Base-by-base conservation (phyloP, 352 stramenopile species). In the Globisporangium nagaii region DNA sequence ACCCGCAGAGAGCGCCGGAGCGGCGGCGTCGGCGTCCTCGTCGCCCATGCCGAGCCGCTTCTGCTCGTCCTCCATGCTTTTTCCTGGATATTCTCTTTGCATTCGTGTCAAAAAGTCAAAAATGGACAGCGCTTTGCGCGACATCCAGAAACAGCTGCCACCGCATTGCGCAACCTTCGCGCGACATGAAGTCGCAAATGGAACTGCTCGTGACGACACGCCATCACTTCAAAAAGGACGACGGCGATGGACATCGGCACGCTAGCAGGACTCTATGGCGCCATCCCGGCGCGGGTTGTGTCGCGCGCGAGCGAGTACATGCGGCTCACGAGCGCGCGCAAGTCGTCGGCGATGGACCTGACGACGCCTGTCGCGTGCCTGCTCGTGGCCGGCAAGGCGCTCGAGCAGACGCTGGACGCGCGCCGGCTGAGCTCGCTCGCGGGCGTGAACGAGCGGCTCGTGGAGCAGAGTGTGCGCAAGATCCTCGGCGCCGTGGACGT, bases 331-430 rank as follows among this genome's bases (percentile, higher is more conserved):
- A 51, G 54, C 1, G 76, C 73, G 11, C 79, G 80, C 41, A 78
- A 73, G 54, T 70, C 73, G 11, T 45, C 66, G 7, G 5, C 39
- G 1, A 49, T 50, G 0, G 56, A 71, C 34, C 65, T 78, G 34
- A 66, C 73, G 43, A 70, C 68, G 7, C 76, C 79, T n/a, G 70
- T 75, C 2, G 79, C 79, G 41, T 84, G 76, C 51, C 67, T 90
- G 30, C 45, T 90, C n/a, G 71, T 87, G 20, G 79, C 79, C 1
- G 79, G 66, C 32, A 69, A 67, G 12, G 61, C 74, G 47, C 55
- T 88, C 43, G 61, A 79, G 17, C 70, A 84, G 55, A 27, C 58
- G 32, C 60, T 90, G 25, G 76, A 88, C 56, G 57, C 60, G 42
- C 74, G 69, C 24, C 59, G 65, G 9, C 40, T 90, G 15, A 68